Conservation (phyloP, 2,329 filamentous ascomycete genomes). For the Didymellaceae sp. region DNA sequence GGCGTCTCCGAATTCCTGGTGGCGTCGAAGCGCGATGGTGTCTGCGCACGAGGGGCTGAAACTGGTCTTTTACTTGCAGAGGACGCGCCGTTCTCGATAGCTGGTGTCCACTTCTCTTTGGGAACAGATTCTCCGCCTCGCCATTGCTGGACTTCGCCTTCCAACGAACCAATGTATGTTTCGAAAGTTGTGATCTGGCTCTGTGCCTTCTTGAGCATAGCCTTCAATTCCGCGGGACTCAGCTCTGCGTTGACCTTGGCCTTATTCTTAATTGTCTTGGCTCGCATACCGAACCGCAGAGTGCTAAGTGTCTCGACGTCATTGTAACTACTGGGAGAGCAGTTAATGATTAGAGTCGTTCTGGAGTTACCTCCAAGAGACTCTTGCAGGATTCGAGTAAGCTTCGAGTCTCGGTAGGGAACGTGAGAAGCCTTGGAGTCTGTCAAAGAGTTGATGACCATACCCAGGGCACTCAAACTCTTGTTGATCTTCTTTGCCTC, state of each 20-base stretch:
- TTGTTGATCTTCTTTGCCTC: conserved; percentile 99
- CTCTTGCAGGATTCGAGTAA: conserved; percentile 96
- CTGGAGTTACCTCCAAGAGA: conserved; percentile 96
- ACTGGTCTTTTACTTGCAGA: conserved; percentile 57
- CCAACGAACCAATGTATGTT: conserved; percentile 80
- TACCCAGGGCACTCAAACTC: conserved; percentile 95
- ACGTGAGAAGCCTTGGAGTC: conserved; percentile 97
- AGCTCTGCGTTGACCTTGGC: conserved; percentile 99
- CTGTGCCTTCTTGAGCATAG: conserved; percentile 89
- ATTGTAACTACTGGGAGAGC: conserved; percentile 98
- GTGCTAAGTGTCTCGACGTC: conserved; percentile 93
- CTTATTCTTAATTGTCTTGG: conserved; percentile 99
- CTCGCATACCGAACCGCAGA: conserved; percentile 90
- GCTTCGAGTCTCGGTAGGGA: conserved; percentile 96
- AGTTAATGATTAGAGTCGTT: conserved; percentile 98
- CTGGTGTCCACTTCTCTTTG: conserved; percentile 83
- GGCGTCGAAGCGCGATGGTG: conserved; percentile 62
- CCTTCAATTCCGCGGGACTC: conserved; percentile 93
- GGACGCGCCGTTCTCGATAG: conserved; percentile 64
- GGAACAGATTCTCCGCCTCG: conserved; percentile 86
- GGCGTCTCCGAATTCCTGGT: conserved; percentile 52
- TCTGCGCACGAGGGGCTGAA: conserved; percentile 63
- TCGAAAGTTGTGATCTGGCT: conserved; percentile 88
- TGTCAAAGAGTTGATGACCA: conserved; percentile 98
- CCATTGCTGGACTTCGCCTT: conserved; percentile 87